Evolutionary conservation across 768 basidiomycete species (phyloP).

Genomic region (Coprinopsis cinerea): DNA sequence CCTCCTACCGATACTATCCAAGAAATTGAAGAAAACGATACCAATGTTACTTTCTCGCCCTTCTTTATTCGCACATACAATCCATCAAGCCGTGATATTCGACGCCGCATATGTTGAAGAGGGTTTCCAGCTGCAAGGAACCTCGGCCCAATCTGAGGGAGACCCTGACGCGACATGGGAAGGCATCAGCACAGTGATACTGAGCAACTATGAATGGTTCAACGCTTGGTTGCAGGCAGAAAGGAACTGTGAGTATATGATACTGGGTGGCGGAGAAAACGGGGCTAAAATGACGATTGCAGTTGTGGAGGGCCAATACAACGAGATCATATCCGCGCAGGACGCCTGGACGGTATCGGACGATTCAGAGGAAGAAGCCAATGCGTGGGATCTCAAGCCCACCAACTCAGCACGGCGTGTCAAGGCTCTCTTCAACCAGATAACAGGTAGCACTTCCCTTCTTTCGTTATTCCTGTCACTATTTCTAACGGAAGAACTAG

Average conservation of each 20-base stretch:
- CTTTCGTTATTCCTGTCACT: not conserved
- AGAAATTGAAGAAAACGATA: slow-evolving; percentile 70
- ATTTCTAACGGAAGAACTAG: slow-evolving; percentile 33
- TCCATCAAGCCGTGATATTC: slow-evolving; percentile 87
- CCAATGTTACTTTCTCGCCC: slow-evolving; percentile 72
- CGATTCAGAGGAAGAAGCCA: slow-evolving; percentile 39
- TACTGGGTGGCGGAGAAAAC: too few species aligned
- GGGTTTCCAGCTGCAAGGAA: slow-evolving; percentile 60
- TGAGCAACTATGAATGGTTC: slow-evolving; percentile 87
- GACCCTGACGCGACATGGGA: slow-evolving; percentile 44
- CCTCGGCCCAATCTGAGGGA: slow-evolving; percentile 30
- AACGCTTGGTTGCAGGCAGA: slow-evolving; percentile 87
- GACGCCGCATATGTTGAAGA: slow-evolving; percentile 72
- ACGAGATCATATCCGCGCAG: slow-evolving; percentile 69
- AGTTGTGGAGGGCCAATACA: slow-evolving; percentile 89
- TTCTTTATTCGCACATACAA: slow-evolving; percentile 87
- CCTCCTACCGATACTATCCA: slow-evolving; percentile 69
- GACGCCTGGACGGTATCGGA: slow-evolving; percentile 87
- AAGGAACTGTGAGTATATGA: slow-evolving; percentile 79
- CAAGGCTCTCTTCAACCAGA: slow-evolving; percentile 83
- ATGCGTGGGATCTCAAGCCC: slow-evolving; percentile 45
- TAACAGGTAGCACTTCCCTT: slow-evolving; percentile 59
- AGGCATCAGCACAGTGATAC: slow-evolving; percentile 76
- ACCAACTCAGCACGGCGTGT: slow-evolving; percentile 83
- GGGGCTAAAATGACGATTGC: too few species aligned